A percentile compares a stretch with the other conserved stretches of the same genome.
Evolutionary conservation across 768 basidiomycete species (phyloP).

Genomic region (Amanita rubescens): DNA sequence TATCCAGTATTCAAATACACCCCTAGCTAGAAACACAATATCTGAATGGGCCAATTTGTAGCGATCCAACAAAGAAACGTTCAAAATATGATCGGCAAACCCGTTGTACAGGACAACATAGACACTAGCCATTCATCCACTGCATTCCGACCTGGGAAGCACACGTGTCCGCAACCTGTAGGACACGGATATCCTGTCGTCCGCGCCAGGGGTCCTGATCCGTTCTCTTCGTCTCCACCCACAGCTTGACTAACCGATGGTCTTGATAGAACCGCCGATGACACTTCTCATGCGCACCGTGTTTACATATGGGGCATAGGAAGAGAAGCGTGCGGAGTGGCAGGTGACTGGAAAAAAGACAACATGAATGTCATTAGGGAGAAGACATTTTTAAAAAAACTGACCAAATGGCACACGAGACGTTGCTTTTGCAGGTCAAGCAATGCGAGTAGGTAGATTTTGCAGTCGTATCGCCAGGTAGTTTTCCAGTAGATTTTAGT

Average conservation of each 20-base stretch:
- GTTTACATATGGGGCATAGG: constrained; percentile 68
- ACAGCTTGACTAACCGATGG: constrained; percentile 37
- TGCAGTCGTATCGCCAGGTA: constrained; percentile 14
- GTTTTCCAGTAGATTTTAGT: constrained; percentile 31
- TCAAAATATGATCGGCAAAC: neutral
- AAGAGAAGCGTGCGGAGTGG: constrained; percentile 67
- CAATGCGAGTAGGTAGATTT: constrained; percentile 52
- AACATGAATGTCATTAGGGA: constrained; percentile 1
- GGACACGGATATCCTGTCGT: constrained; percentile 61
- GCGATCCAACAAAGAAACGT: no score
- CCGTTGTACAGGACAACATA: neutral
- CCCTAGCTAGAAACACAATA: no score
- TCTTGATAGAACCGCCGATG: constrained; percentile 61
- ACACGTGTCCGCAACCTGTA: constrained; percentile 77
- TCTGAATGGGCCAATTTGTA: no score
- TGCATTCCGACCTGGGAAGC: constrained; percentile 25
- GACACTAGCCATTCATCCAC: neutral
- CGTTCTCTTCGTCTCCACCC: constrained; percentile 9
- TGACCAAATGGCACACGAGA: constrained; percentile 70
- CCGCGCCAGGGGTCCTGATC: constrained; percentile 11
- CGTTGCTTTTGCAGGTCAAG: constrained; percentile 38
- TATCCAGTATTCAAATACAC: no score
- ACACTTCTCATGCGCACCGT: constrained; percentile 79
- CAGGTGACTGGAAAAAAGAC: constrained; percentile 47
- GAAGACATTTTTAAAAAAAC: constrained; percentile 15